These are phyloP conservation scores for Aspergillus unguis DNA, from an alignment of 2,329 filamentous ascomycete species.

Conservation along the genomic window DNA sequence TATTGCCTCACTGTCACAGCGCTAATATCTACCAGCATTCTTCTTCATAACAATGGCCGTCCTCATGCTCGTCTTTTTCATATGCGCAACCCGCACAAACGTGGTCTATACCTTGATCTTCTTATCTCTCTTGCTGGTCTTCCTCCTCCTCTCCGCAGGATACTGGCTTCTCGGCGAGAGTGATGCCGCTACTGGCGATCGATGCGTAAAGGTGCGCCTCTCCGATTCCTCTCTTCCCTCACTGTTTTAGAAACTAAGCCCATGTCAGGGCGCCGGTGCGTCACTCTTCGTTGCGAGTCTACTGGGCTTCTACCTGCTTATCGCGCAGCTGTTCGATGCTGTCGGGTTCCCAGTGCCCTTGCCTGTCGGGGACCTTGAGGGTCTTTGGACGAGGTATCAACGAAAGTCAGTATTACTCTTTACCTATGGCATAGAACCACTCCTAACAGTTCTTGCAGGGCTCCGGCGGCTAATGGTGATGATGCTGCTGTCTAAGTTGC, in stretches of 20 bases:
- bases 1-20: neutral
- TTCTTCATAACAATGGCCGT: conserved; percentile 65
- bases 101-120: conserved; percentile 69
- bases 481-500: no score
- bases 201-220: conserved; percentile 1
- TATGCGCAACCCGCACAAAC: conserved; percentile 70
- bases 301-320: conserved; percentile 53
- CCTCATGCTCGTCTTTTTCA: conserved; percentile 64
- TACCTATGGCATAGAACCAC: neutral
- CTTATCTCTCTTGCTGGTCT: conserved; percentile 57
- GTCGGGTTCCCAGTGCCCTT: conserved; percentile 53
- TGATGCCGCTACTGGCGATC: conserved; percentile 17
- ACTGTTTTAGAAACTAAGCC: neutral
- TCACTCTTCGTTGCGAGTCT: conserved; percentile 48
- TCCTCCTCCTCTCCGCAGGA: conserved; percentile 57
- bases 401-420: neutral
- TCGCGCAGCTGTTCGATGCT: conserved; percentile 52
- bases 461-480: no score
- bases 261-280: conserved; percentile 44
- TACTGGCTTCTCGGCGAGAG: conserved; percentile 56
- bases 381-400: conserved; percentile 13
- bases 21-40: conserved; percentile 42
- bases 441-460: no score
- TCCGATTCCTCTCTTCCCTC: neutral
- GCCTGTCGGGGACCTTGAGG: conserved; percentile 39